Evolutionary conservation across 306 rosid species (phyloP), one percentile per base, ranked within the genome.

Genomic region (Dalbergia cochinchinensis): DNA sequence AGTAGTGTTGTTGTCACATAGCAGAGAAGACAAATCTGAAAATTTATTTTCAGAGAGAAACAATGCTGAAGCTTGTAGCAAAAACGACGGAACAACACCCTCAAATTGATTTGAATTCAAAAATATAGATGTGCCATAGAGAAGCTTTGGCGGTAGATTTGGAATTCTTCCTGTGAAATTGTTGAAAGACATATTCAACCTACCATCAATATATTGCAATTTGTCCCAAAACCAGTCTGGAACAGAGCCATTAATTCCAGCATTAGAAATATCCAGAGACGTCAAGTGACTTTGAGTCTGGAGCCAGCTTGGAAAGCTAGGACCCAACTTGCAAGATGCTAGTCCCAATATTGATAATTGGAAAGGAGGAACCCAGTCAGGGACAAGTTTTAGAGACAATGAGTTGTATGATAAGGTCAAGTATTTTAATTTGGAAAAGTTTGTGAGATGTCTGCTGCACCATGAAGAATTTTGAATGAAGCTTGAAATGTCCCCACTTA

Each of bases 261-360:
- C 33, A 55, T 71, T 1, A 8, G 83, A 71, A 64, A 70, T 71
- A 22, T 77, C 50, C 0, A 77, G 19, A 4, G 0, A 5, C 0
- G 0, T 0, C 0, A 77, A 4, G 4, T 5, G 0, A 2, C 1
- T 10, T 48, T 55, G 10, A 51, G 11, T 2, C 3, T 45, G 48
- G 33, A 83, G 69, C 83, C 83, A 83, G 18, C 26, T 47, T 13
- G 71, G 60, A 44, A 82, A 82, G 18, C 0, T n/a, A 0, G 78
- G 82, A 18, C 82, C 78, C 26, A 61, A 14, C 53, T 51, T 62
- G 34, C 85, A 82, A 60, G 78, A 77, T 42, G 35, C 16, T 33
- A 65, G 15, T 0, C 0, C 0, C 50, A 83, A 19, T 0, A 0
- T 0, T 0, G 0, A 0, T 18, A 83, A 10, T 11, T 45, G 83